Conservation (phyloP, 495 filamentous ascomycete species). For the Ramalina intermedia region DNA sequence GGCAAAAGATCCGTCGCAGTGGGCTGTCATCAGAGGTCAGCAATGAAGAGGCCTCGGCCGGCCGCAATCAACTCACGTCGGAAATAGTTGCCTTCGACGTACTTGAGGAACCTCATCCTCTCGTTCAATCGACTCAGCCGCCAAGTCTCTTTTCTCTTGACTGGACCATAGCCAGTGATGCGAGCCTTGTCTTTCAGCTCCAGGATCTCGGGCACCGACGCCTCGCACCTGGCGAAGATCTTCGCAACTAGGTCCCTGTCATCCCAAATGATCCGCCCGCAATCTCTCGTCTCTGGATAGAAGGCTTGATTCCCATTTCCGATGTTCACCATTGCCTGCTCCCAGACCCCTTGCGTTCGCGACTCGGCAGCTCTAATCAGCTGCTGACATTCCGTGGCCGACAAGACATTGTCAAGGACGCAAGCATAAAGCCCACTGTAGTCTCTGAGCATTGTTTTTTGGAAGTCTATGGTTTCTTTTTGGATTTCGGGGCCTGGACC, state of each 20-base stretch:
- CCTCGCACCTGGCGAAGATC: constrained; percentile 41
- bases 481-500: background rate
- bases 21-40: constrained; percentile 30
- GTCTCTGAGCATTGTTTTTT: constrained; percentile 42
- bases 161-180: constrained; percentile 34
- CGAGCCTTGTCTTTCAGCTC: constrained; percentile 23
- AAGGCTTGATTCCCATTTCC: constrained; percentile 46
- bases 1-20: constrained; percentile 57
- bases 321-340: constrained; percentile 53
- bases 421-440: constrained; percentile 42
- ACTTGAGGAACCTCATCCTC: constrained; percentile 66
- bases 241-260: constrained; percentile 41
- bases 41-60: background rate
- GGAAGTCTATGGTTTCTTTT: constrained; percentile 31
- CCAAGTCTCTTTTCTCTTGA: constrained; percentile 34
- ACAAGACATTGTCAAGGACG: constrained; percentile 50
- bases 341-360: constrained; percentile 36
- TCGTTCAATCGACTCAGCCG: constrained; percentile 54
- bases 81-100: constrained; percentile 65
- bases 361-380: constrained; percentile 43
- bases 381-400: constrained; percentile 41
- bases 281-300: constrained; percentile 43
- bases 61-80: constrained; percentile 30
- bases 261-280: constrained; percentile 66
- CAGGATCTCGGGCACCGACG: constrained; percentile 23